Base-by-base conservation (phyloP, 305 asterid genomes). In the Solanum hybrid region DNA sequence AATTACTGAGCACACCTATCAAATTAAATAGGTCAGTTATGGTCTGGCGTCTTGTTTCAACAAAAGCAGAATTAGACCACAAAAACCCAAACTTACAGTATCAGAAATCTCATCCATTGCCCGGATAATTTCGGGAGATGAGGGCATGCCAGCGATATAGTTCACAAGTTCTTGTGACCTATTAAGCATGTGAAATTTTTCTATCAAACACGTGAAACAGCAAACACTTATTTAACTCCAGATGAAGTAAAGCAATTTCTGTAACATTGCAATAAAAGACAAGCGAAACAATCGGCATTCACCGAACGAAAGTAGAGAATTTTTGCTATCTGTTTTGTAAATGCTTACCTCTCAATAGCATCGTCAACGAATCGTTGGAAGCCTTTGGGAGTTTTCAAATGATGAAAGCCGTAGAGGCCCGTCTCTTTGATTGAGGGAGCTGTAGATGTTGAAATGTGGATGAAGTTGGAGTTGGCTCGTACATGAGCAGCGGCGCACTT, bases 31-130 rank as follows among this genome's bases (percentile, higher is more conserved):
- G n/a, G 33, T 87, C 89, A 88, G 67, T 82, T 46, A 86, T 80
- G 28, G 86, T 69, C 69, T 4, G n/a, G 40, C 51, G 42, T 82
- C 16, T 82, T 81, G 26, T 40, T 81, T 81, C 69, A 26, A 24
- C 67, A 81, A 24, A 74, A 40, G 12, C 40, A 36, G 87, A 91
- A 81, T 71, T 86, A 74, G 76, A 83, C 24, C 76, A 85, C 73
- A 89, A 87, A 22, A 87, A 87, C 36, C 7, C 85, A 74, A 89
- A 80, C 94, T 88, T 86, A 97, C 99, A 35, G 98, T 92, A 90
- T 97, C 98, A 3, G 99, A 96, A 90, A 97, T 93, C 91, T 96
- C 99, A 93, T 97, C 99, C 99, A 97, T 95, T 5, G 98, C 94
- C 78, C 92, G 92, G 81, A 97, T 91, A 89, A 96, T 95, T 88